These are phyloP conservation scores for Amaranthus hypochondriacus DNA, from an alignment of 148 eudicot species.

Conservation along the genomic window DNA sequence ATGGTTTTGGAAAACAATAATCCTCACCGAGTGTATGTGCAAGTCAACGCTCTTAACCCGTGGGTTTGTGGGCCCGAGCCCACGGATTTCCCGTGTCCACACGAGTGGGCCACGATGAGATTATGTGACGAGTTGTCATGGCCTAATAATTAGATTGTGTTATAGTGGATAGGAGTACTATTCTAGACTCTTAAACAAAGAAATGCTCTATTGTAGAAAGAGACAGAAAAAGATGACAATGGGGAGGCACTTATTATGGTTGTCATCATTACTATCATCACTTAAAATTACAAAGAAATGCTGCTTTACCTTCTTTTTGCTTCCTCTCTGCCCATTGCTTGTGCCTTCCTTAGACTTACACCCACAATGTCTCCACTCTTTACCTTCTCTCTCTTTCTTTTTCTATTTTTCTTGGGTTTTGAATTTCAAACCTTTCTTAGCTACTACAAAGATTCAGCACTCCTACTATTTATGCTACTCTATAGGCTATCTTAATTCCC, in stretches of 20 bases:
- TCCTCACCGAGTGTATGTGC: too few species aligned
- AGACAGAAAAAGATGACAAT: neutral
- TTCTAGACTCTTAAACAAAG: neutral
- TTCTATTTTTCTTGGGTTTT: conserved; percentile 10
- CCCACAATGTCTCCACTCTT: conserved; percentile 29
- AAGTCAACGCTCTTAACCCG: too few species aligned
- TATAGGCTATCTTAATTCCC: neutral
- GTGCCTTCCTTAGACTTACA: neutral
- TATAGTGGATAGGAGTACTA: too few species aligned
- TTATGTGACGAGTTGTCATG: too few species aligned
- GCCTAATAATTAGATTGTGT: too few species aligned
- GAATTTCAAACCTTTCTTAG: conserved; percentile 23
- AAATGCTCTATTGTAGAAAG: neutral
- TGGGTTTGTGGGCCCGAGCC: too few species aligned
- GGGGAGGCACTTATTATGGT: conserved; percentile 22
- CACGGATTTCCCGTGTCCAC: too few species aligned
- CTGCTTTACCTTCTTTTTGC: conserved; percentile 13
- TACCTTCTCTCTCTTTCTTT: conserved; percentile 25
- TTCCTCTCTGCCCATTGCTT: neutral
- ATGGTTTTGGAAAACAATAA: too few species aligned
- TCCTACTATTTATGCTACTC: conserved; percentile 8
- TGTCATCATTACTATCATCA: conserved; percentile 32
- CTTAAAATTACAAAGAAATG: conserved; percentile 26
- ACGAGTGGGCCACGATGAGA: too few species aligned
- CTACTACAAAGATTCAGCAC: conserved; percentile 13